Evolutionary conservation across 257 asterid genomes (phyloP), one percentile per base, ranked within the genome.

Genomic region (Solanum ahanhuiri): DNA sequence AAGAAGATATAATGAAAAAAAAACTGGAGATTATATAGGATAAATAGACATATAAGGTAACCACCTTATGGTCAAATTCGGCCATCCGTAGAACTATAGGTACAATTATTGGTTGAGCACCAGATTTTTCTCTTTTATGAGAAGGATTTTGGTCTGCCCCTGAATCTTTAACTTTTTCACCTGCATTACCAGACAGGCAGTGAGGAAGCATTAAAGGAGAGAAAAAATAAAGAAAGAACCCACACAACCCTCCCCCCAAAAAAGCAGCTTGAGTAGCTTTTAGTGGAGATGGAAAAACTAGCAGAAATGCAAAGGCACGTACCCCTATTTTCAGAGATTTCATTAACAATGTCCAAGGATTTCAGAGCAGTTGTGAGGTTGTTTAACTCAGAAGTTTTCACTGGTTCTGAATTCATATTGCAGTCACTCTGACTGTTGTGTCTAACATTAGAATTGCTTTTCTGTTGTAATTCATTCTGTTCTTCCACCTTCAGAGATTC

Each of bases 61-160:
- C 67, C 28, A 97, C 99, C 99, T 95, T 94, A 82, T 97, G 99
- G 89, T 95, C 99, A 90, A 97, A 97, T 54, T 96, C 98, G 60
- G 97, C 97, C 99, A 97, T 95, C 92, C 93, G 93, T 41, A 97
- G 91, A 88, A 97, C 94, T 89, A 97, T 93, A 31, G 98, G 99
- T 89, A 95, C 89, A 86, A 95, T 91, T 85, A 96, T 94, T 86
- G 99, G 98, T 85, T 95, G 95, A 85, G 99, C 90, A 87, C 98
- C 98, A 86, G 94, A 91, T 86, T 95, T 94, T 58, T 88, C 96
- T 82, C 91, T 92, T 86, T 87, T 92, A 84, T 83, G 91, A 72
- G 91, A 81, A 87, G 91, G 87, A 75, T 86, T 88, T 86, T 82
- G 73, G 85, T 82, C 90, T 84, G 86, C 83, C 67, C 54, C 92